Evolutionary conservation across 2,329 filamentous ascomycete genomes (phyloP).

Genomic region (Cephalotrichum gorgonifer): DNA sequence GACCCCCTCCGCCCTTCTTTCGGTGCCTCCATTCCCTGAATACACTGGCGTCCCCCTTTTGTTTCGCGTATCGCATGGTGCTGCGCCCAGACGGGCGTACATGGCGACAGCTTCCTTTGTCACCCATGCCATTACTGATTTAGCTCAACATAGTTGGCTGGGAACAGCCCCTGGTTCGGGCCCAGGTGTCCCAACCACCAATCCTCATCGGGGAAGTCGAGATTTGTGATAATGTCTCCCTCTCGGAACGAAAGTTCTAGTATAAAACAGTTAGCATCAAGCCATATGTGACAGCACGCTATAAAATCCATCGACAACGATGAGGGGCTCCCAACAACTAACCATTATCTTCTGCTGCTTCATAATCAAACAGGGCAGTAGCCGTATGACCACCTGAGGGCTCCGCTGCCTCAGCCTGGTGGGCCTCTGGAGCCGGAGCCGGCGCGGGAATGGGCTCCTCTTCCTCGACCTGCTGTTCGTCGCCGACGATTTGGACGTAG

Average conservation of each 20-base stretch:
- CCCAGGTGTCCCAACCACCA: constrained; percentile 93
- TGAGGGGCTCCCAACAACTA: constrained; percentile 15
- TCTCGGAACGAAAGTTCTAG: constrained; percentile 74
- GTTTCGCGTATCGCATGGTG: background rate
- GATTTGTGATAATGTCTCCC: constrained; percentile 66
- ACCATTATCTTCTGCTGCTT: constrained; percentile 91
- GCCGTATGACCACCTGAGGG: constrained; percentile 51
- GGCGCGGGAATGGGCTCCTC: constrained; percentile 6
- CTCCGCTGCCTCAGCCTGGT: constrained; percentile 24
- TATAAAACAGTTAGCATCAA: background rate
- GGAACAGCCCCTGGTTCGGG: constrained; percentile 76
- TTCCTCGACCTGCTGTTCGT: constrained; percentile 25
- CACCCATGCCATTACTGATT: constrained; percentile 20
- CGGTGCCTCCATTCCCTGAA: background rate
- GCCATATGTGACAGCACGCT: background rate
- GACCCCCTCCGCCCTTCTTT: too few species aligned
- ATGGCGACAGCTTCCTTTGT: background rate
- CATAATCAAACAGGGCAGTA: constrained; percentile 87
- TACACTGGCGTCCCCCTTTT: background rate
- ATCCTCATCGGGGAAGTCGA: constrained; percentile 96
- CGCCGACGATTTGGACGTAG: constrained; percentile 78
- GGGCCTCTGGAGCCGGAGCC: constrained; percentile 19
- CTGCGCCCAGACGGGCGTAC: background rate
- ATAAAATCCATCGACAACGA: background rate
- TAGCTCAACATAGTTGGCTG: constrained; percentile 59